A percentile compares a stretch with the other conserved stretches of the same genome.
phyloP scores from a whole-genome alignment of 345 rosid species.

The Erodium maritimum region DNA sequence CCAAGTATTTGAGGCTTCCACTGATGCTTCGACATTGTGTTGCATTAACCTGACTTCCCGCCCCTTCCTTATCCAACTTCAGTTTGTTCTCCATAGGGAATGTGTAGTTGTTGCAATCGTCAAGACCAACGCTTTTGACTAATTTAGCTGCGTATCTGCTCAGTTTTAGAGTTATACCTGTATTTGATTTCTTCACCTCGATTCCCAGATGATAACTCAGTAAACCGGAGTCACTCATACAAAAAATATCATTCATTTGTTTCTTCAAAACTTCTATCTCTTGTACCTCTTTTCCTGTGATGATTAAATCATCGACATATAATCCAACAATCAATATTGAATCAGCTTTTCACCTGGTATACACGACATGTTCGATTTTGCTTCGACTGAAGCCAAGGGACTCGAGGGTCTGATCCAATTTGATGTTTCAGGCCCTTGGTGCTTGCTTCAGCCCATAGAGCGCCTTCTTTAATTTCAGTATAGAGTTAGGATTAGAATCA shows the following conservation, averaged over 20 bases:
- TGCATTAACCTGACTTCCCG: neutral
- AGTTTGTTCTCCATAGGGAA: neutral
- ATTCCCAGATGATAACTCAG: neutral
- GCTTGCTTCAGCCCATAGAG: neutral
- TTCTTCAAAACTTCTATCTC: neutral
- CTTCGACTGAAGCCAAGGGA: neutral
- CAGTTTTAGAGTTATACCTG: neutral
- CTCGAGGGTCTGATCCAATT: neutral
- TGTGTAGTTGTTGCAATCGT: neutral
- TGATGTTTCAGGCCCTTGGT: neutral
- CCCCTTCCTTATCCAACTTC: neutral
- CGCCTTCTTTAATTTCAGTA: no score
- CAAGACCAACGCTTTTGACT: neutral
- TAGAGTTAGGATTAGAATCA: no score
- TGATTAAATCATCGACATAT: neutral
- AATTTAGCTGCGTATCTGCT: neutral
- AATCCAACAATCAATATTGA: neutral
- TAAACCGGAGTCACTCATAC: neutral
- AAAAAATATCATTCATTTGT: neutral
- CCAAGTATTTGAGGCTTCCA: neutral
- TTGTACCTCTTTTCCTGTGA: no score
- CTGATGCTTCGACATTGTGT: neutral
- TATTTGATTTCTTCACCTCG: neutral
- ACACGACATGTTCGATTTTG: neutral
- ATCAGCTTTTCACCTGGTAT: neutral